Percentiles rank a stretch among this genome's conserved stretches.
Evolutionary conservation across 352 stramenopile genomes (phyloP).

Genomic region (Pythium biforme): DNA sequence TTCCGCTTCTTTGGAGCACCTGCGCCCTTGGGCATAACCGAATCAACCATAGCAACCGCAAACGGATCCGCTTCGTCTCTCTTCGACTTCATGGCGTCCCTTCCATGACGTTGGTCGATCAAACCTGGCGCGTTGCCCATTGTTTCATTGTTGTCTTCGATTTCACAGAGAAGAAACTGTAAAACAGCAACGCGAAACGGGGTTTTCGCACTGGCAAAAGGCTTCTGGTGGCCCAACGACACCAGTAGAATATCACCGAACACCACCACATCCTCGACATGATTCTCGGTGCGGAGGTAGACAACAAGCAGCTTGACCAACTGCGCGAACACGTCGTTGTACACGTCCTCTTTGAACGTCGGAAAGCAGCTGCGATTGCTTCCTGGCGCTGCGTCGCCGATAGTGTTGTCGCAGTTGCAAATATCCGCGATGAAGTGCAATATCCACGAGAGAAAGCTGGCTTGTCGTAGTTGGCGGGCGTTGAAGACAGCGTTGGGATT

Average conservation of each 20-base stretch:
- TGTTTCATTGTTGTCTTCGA: conserved; percentile 9
- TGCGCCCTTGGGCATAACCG: conserved; percentile 8
- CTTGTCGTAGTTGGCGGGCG: conserved; percentile 57
- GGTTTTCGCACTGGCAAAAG: conserved; percentile 9
- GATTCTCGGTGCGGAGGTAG: conserved; percentile 59
- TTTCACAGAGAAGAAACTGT: conserved; percentile 27
- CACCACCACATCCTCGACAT: conserved; percentile 46
- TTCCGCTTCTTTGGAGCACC: conserved; percentile 19
- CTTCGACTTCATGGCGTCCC: conserved; percentile 6
- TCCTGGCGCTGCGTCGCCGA: conserved; percentile 30
- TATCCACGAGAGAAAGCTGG: conserved; percentile 53
- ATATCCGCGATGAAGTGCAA: conserved; percentile 56
- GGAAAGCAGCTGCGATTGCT: conserved; percentile 58
- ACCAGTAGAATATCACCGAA: conserved; percentile 51
- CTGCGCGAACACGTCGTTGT: conserved; percentile 50
- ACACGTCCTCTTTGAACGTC: conserved; percentile 35
- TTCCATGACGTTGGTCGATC: background rate
- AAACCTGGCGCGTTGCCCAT: background rate
- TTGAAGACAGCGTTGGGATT: conserved; percentile 84
- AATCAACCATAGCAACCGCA: conserved; percentile 14
- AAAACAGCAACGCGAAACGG: conserved; percentile 24
- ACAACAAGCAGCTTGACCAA: conserved; percentile 39
- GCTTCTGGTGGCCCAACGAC: conserved; percentile 32
- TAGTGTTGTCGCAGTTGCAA: conserved; percentile 36
- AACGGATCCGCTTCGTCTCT: conserved; percentile 17